A percentile compares a stretch with the other conserved stretches of the same genome.
Conservation (phyloP, 352 stramenopile genomes). For the Pythium biforme region DNA sequence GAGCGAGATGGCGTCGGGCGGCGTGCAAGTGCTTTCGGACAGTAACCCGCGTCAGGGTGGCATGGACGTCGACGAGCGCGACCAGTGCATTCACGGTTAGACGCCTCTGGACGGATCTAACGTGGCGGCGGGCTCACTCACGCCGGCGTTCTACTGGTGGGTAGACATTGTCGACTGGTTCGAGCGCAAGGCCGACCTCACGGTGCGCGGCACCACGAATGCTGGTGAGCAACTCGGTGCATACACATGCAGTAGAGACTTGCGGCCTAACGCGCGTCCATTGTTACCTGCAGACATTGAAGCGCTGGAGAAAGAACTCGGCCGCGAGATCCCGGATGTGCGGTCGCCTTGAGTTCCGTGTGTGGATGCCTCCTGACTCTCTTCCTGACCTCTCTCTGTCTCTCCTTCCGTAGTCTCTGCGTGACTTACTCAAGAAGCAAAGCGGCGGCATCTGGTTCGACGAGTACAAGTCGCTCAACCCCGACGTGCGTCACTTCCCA, state of each 20-base stretch:
- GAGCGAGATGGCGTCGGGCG: conserved; percentile 51
- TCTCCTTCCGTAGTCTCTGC: conserved; percentile 37
- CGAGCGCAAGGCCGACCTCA: conserved; percentile 71
- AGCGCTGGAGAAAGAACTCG: conserved; percentile 65
- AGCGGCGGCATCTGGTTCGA: conserved; percentile 85
- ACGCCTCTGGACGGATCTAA: not conserved
- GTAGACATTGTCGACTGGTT: conserved; percentile 86
- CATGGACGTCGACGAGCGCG: conserved; percentile 76
- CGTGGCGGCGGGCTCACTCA: too few species aligned
- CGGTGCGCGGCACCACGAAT: conserved; percentile 40
- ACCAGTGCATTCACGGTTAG: conserved; percentile 78
- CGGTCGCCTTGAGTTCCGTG: not conserved
- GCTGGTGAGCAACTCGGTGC: conserved; percentile 32
- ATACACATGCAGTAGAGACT: too few species aligned
- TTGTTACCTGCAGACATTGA: conserved; percentile 50
- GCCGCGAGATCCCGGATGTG: conserved; percentile 56
- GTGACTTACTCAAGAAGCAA: conserved; percentile 67
- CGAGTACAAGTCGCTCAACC: conserved; percentile 71
- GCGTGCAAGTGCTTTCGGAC: conserved; percentile 68
- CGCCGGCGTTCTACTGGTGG: too few species aligned
- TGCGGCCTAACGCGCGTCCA: not conserved
- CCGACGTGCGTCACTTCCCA: conserved; percentile 36
- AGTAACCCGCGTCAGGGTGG: conserved; percentile 72
- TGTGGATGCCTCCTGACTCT: not conserved
- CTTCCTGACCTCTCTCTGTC: not conserved